A percentile compares a stretch with the other conserved stretches of the same genome.
Conservation (phyloP, 352 stramenopile species). For the Pythium folliculosum region DNA sequence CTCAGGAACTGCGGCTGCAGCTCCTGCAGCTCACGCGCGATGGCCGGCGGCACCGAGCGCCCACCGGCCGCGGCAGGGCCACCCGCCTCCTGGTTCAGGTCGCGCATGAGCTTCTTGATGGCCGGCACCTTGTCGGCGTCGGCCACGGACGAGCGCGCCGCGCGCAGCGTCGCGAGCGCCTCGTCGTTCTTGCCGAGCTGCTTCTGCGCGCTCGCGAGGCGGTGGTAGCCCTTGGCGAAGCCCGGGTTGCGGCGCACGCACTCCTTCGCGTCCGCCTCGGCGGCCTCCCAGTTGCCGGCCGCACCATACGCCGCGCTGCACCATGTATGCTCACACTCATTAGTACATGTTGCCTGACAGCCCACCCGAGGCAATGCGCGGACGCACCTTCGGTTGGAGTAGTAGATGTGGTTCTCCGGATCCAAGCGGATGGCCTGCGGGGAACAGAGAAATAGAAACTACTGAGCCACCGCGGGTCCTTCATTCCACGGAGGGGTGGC, state of each 20-base stretch:
- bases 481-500: too few species aligned
- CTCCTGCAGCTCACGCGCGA: slow-evolving; percentile 81
- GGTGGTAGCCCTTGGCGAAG: slow-evolving; percentile 82
- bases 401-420: slow-evolving; percentile 80
- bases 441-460: background rate
- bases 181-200: slow-evolving; percentile 69
- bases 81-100: slow-evolving; percentile 56
- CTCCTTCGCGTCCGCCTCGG: slow-evolving; percentile 69
- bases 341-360: background rate
- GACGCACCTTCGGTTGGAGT: slow-evolving; percentile 75
- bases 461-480: background rate
- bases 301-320: slow-evolving; percentile 72
- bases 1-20: slow-evolving; percentile 78
- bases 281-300: slow-evolving; percentile 65
- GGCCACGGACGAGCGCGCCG: slow-evolving; percentile 33
- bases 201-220: slow-evolving; percentile 80
- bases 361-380: background rate
- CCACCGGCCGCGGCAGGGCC: slow-evolving; percentile 22
- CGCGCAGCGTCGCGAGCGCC: slow-evolving; percentile 67
- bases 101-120: slow-evolving; percentile 77
- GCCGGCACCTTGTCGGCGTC: slow-evolving; percentile 60
- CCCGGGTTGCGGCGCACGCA: slow-evolving; percentile 70
- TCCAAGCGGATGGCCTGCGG: slow-evolving; percentile 72
- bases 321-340: background rate
- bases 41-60: slow-evolving; percentile 53